phyloP scores from a whole-genome alignment of 2,329 filamentous ascomycete genomes.

The Exserohilum turcica region DNA sequence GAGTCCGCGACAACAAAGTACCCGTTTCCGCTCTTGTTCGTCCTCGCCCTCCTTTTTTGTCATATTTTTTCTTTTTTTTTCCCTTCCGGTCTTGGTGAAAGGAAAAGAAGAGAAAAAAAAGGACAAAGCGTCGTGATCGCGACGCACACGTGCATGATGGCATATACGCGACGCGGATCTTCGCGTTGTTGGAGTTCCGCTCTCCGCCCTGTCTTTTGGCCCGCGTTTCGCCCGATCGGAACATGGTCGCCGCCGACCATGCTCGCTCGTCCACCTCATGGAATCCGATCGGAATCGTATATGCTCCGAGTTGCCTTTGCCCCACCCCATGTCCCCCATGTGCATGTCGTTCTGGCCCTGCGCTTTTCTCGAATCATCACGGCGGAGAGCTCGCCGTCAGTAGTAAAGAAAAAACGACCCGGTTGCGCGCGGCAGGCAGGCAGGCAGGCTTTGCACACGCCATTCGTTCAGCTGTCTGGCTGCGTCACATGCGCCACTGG shows the following conservation, averaged over 20 bases:
- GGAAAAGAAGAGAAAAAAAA: no score
- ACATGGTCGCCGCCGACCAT: conserved; percentile 13
- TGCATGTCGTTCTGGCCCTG: neutral
- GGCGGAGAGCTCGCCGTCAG: neutral
- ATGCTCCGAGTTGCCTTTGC: conserved; percentile 9
- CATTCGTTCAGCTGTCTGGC: neutral
- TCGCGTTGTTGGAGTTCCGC: conserved; percentile 15
- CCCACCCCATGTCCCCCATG: neutral
- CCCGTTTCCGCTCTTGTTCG: neutral
- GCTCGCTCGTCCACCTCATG: conserved; percentile 1
- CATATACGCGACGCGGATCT: conserved; percentile 11
- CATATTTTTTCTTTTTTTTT: no score
- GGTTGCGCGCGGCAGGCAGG: neutral
- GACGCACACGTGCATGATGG: neutral
- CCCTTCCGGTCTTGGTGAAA: no score
- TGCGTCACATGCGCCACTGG: no score
- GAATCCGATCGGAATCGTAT: conserved; percentile 12
- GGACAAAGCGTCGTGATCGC: no score
- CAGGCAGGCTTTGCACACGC: neutral
- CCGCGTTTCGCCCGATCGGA: conserved; percentile 33
- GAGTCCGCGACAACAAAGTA: neutral
- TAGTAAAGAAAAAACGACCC: no score
- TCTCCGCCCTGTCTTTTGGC: conserved; percentile 4
- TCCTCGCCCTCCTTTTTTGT: no score
- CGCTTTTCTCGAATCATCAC: conserved; percentile 4